phyloP scores from a whole-genome alignment of 495 filamentous ascomycete species.

The Durotheca rogersii region DNA sequence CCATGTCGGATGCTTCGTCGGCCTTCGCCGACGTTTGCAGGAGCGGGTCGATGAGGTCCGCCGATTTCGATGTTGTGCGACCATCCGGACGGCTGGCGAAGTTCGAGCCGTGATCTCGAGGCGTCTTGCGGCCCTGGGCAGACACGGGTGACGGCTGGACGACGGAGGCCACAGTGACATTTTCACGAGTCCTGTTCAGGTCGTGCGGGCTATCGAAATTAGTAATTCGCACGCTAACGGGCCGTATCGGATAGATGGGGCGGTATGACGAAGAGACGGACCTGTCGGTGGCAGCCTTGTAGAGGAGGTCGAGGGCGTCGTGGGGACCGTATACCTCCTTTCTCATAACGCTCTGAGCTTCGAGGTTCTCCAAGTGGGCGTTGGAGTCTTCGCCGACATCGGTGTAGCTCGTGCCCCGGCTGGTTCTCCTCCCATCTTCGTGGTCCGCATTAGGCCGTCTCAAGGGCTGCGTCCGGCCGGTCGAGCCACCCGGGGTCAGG shows the following conservation, averaged over 20 bases:
- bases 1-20: slow-evolving; percentile 41
- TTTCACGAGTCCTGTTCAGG: slow-evolving; percentile 29
- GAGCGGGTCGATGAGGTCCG: slow-evolving; percentile 35
- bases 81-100: slow-evolving; percentile 20
- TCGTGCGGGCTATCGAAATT: slow-evolving; percentile 34
- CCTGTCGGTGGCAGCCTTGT: slow-evolving; percentile 66
- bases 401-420: slow-evolving; percentile 30
- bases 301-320: slow-evolving; percentile 68
- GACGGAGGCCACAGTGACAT: slow-evolving; percentile 22
- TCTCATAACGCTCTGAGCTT: slow-evolving; percentile 63
- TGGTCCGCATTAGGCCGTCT: slow-evolving; percentile 45
- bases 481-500: slow-evolving; percentile 63
- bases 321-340: slow-evolving; percentile 66
- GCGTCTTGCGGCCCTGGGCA: slow-evolving; percentile 26
- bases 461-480: slow-evolving; percentile 58
- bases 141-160: slow-evolving; percentile 31
- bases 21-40: slow-evolving; percentile 25
- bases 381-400: slow-evolving; percentile 40
- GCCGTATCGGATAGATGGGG: slow-evolving; percentile 12
- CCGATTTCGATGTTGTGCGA: slow-evolving; percentile 27
- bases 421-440: slow-evolving; percentile 15
- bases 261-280: slow-evolving; percentile 40
- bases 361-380: slow-evolving; percentile 56
- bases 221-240: slow-evolving; percentile 16
- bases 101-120: slow-evolving; percentile 18